Percentiles rank a stretch among this genome's conserved stretches.
These are phyloP conservation scores for Coprinellus aureogranulatus DNA, from an alignment of 768 basidiomycete genomes.

Conservation along the genomic window DNA sequence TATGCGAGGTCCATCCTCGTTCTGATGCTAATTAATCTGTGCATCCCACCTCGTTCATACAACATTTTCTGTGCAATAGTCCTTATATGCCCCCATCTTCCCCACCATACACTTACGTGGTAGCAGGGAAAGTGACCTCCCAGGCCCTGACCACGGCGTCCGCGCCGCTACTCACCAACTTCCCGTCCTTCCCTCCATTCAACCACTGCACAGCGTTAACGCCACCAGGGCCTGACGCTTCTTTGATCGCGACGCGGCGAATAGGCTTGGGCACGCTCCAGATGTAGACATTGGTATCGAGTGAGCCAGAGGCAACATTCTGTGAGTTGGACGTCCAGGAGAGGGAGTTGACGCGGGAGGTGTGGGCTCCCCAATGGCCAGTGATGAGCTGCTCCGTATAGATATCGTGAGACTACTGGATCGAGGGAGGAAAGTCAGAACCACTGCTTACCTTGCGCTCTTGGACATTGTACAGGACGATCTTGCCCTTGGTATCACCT, in stretches of 20 bases:
- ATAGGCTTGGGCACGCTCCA: constrained; percentile 73
- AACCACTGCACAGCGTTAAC: constrained; percentile 82
- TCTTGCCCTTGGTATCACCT: constrained; percentile 83
- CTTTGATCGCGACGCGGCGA: constrained; percentile 79
- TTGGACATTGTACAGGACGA: constrained; percentile 71
- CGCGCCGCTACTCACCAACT: constrained; percentile 70
- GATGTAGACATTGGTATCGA: constrained; percentile 91
- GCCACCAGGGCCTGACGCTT: constrained; percentile 76
- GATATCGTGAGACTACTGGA: too few relatives aligned
- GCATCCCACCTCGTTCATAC: too few relatives aligned
- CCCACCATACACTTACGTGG: neutral
- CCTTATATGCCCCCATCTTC: too few relatives aligned
- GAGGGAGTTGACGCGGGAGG: constrained; percentile 76
- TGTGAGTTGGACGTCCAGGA: constrained; percentile 71
- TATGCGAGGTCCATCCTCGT: too few relatives aligned
- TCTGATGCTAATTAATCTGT: too few relatives aligned
- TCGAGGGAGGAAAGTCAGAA: neutral
- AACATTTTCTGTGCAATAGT: too few relatives aligned
- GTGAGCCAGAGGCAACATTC: constrained; percentile 81
- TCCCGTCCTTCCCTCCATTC: constrained; percentile 44
- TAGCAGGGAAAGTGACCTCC: constrained; percentile 53
- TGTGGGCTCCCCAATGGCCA: constrained; percentile 83
- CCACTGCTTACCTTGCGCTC: constrained; percentile 52
- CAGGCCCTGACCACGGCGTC: constrained; percentile 79
- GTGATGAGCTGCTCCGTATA: constrained; percentile 61